Evolutionary conservation across 352 stramenopile species (phyloP), one percentile per base, ranked within the genome.

Genomic region (Phytophthora pluvialis): DNA sequence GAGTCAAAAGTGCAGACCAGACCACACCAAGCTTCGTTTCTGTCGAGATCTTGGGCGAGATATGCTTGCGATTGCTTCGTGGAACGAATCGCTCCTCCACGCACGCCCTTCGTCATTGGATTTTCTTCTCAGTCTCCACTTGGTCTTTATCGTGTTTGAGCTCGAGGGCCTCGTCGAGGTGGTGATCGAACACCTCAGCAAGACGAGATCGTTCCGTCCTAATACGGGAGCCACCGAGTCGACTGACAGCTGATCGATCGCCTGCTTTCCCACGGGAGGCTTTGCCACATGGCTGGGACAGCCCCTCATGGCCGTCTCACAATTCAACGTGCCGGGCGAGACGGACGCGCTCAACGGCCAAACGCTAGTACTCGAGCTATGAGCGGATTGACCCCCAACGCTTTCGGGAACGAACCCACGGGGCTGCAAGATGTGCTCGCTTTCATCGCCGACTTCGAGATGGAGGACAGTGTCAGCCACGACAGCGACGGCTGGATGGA

Each of bases 371-470:
- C 21, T 21, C 21, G 21, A 21, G 21, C 5, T 10, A 73, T 69
- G 64, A 73, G 51, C 16, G 64, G 46, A 21, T 45, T 69, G 3
- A 69, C 64, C 8, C 64, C 59, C 3, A 68, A 25, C 7, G 33
- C 39, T 12, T 35, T 54, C 21, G 59, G 59, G n/a, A 51, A 49
- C 11, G 60, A 74, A 3, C 35, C 50, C 12, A 48, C 42, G 36
- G 66, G 60, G 3, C 54, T 74, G 26, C 60, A 70, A 58, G 66
- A 74, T 44, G 66, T 74, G 1, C 31, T 74, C n/a, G 66, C 60
- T 9, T 74, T 74, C 35, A 70, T 74, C 42, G 54, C 53, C 11
- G 66, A 74, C 60, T 74, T 74, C 9, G 60, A 74, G 38, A 62
- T 74, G 66, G 66, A 70, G 31, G 60, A 67, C 29, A 45, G n/a